phyloP scores from a whole-genome alignment of 2,329 filamentous ascomycete genomes.

The Fusarium dimerum region DNA sequence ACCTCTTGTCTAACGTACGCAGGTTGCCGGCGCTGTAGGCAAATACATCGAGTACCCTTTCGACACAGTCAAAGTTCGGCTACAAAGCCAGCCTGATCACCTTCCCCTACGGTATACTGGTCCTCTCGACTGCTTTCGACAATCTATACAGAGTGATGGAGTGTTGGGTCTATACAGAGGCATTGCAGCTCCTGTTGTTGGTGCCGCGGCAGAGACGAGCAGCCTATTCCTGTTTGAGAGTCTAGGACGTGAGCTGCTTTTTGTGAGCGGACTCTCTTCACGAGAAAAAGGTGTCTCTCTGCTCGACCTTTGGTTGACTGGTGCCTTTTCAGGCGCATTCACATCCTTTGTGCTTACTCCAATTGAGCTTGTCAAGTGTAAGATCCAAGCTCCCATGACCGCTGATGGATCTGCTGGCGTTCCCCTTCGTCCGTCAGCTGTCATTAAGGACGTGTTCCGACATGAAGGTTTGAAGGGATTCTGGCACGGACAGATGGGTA shows the following conservation, averaged over 20 bases:
- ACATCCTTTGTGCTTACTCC: constrained; percentile 91
- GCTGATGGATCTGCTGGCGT: constrained; percentile 43
- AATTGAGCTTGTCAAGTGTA: constrained; percentile 97
- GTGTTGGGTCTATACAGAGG: constrained; percentile 83
- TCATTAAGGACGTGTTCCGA: constrained; percentile 78
- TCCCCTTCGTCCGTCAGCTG: constrained; percentile 63
- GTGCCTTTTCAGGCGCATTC: constrained; percentile 83
- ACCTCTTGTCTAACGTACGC: constrained; percentile 4
- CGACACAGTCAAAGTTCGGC: constrained; percentile 95
- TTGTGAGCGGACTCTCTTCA: constrained; percentile 49
- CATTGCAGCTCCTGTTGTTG: constrained; percentile 86
- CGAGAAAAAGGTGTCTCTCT: constrained; percentile 67
- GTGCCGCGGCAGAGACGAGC: constrained; percentile 89
- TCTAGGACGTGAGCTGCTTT: constrained; percentile 67
- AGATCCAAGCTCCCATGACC: constrained; percentile 77
- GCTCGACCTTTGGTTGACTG: constrained; percentile 74
- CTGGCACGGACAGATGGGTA: constrained; percentile 94
- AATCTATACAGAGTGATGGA: constrained; percentile 81
- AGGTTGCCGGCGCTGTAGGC: constrained; percentile 82
- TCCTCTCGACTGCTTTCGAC: constrained; percentile 88
- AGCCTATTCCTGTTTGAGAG: constrained; percentile 92
- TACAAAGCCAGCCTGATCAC: constrained; percentile 91
- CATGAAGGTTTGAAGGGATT: constrained; percentile 84
- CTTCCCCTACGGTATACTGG: constrained; percentile 81
- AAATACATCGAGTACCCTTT: constrained; percentile 99